Percentiles rank a stretch among this genome's conserved stretches.
phyloP scores from a whole-genome alignment of 257 asterid genomes.

The Craterostigma plantagineum region DNA sequence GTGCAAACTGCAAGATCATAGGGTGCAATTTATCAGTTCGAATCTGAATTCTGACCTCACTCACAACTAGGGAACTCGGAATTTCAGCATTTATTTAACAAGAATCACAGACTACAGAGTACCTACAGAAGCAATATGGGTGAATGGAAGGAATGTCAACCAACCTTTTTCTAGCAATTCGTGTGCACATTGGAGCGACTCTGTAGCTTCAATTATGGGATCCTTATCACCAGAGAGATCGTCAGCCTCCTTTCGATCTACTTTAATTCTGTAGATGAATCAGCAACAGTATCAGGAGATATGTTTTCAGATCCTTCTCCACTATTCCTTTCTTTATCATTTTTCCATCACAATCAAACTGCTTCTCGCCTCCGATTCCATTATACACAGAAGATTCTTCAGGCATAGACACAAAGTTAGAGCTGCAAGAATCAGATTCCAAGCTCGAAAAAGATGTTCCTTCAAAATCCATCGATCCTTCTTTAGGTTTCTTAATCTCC shows the following conservation, averaged over 20 bases:
- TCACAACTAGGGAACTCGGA: too few relatives aligned
- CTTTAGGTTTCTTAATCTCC: constrained; percentile 43
- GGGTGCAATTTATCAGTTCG: too few relatives aligned
- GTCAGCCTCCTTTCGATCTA: constrained; percentile 22
- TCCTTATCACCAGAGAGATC: constrained; percentile 27
- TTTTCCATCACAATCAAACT: constrained; percentile 20
- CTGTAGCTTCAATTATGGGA: constrained; percentile 31
- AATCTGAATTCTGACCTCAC: too few relatives aligned
- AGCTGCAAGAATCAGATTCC: constrained; percentile 63
- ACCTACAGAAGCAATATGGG: not conserved
- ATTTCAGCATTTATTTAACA: too few relatives aligned
- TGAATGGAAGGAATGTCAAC: constrained; percentile 5
- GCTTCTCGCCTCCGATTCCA: constrained; percentile 17
- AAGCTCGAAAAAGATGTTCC: constrained; percentile 63
- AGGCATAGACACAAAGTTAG: constrained; percentile 36
- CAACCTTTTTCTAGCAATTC: constrained; percentile 60
- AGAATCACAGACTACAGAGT: not conserved
- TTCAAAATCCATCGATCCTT: constrained; percentile 45
- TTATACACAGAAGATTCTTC: constrained; percentile 27
- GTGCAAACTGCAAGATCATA: too few relatives aligned
- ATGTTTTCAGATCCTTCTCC: constrained; percentile 23
- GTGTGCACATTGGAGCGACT: constrained; percentile 35
- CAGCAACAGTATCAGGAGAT: constrained; percentile 23
- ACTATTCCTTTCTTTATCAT: constrained; percentile 16
- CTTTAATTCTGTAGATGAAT: constrained; percentile 24